phyloP scores from a whole-genome alignment of 257 asterid species.

The Plectranthus barbatus region DNA sequence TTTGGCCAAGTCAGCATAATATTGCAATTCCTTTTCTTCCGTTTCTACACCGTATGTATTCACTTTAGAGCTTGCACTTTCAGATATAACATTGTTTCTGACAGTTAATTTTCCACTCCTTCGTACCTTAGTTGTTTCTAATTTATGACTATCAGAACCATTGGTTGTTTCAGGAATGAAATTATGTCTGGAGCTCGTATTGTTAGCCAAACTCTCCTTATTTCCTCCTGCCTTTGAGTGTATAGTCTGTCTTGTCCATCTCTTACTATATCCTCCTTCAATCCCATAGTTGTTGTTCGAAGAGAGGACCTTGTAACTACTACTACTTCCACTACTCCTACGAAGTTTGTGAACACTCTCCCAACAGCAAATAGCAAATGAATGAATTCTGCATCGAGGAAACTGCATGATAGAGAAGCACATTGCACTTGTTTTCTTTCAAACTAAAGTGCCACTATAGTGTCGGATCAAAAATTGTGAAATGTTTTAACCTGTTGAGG shows the following conservation, averaged over 20 bases:
- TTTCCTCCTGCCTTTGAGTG: constrained; percentile 37
- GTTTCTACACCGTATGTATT: constrained; percentile 22
- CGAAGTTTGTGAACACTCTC: constrained; percentile 33
- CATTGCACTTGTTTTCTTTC: constrained; percentile 64
- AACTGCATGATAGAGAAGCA: constrained; percentile 65
- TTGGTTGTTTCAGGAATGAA: constrained; percentile 18
- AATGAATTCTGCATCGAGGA: constrained; percentile 55
- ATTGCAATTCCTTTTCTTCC: constrained; percentile 27
- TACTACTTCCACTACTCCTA: constrained; percentile 24
- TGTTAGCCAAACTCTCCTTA: constrained; percentile 28
- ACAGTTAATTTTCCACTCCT: constrained; percentile 25
- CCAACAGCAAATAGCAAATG: constrained; percentile 57
- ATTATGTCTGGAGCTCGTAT: constrained; percentile 22
- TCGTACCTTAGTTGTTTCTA: constrained; percentile 25
- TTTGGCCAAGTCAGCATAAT: constrained; percentile 50
- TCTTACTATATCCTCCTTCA: constrained; percentile 53
- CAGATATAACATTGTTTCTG: constrained; percentile 23
- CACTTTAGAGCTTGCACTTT: constrained; percentile 20
- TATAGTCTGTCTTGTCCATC: constrained; percentile 44
- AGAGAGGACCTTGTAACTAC: constrained; percentile 42
- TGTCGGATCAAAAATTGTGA: not conserved
- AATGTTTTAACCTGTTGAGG: constrained; percentile 39
- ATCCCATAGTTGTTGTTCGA: constrained; percentile 40
- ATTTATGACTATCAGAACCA: constrained; percentile 12
- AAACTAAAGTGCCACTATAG: constrained; percentile 20